Evolutionary conservation across 352 stramenopile genomes (phyloP), one percentile per base, ranked within the genome.

Genomic region (Blastocystis sp.): DNA sequence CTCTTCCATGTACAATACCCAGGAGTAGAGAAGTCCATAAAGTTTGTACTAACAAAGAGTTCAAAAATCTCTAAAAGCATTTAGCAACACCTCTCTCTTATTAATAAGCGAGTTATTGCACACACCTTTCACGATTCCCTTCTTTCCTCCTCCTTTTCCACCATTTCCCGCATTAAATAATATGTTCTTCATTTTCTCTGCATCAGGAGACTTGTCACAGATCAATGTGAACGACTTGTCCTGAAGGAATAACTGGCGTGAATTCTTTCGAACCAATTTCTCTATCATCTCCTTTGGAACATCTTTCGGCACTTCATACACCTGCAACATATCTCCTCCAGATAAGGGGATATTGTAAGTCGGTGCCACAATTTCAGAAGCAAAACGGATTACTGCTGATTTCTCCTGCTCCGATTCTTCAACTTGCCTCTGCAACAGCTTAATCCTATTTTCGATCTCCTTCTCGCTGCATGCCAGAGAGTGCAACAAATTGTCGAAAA

Each of bases 351-450:
- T 26, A 59, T 3, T n/a, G 30, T 55, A 78, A 3, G 66, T 39
- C 18, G 50, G 50, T 45, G 50, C 8, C 59, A 8, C 16, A 3
- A 55, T 54, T 37, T 5, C 20, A 8, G 63, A n/a, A 9, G 50
- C 18, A 34, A 30, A 65, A 93, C 11, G 93, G 95, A 75, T 92
- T 2, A 95, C 78, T 76, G 93, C 91, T 45, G 89, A 88, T 0
- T 93, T 93, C 18, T 94, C 85, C 16, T 91, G 75, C 24, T 91
- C 90, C 39, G 95, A 81, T 81, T 76, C 91, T 24, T 91, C 64
- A 34, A 93, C 92, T 55, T 95, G 94, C 20, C 91, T 91, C 90
- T 95, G 92, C 82, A 95, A 79, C 59, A 93, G 90, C 69, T 91
- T 91, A 16, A 92, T 91, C n/a, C 20, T 34, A n/a, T 65, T 85